phyloP scores from a whole-genome alignment of 2,329 filamentous ascomycete genomes.

The Hymenoscyphus scutula region DNA sequence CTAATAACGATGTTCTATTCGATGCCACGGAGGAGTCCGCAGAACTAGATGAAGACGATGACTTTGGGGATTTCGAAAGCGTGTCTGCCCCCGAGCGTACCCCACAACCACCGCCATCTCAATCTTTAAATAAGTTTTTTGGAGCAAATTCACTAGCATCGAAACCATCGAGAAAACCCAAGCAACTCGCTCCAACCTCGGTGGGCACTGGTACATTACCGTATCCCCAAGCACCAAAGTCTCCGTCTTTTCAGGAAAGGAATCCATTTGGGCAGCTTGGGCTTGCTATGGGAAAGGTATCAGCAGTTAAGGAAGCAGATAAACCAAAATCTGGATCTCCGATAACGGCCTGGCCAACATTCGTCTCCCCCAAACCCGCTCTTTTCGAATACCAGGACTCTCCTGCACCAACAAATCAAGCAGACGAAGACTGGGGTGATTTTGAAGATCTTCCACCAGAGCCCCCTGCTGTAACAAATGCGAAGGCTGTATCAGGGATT shows the following conservation, averaged over 20 bases:
- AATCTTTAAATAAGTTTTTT: conserved; percentile 35
- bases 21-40: conserved; percentile 39
- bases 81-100: conserved; percentile 38
- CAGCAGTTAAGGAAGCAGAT: conserved; percentile 35
- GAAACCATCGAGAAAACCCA: conserved; percentile 34
- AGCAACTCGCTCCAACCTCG: conserved; percentile 38
- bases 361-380: conserved; percentile 24
- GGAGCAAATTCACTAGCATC: conserved; percentile 33
- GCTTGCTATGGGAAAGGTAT: conserved; percentile 43
- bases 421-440: conserved; percentile 53
- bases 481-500: conserved; percentile 20
- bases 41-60: conserved; percentile 52
- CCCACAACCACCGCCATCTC: conserved; percentile 26
- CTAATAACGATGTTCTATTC: conserved; percentile 33
- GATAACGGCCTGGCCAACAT: conserved; percentile 34
- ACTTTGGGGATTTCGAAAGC: conserved; percentile 67
- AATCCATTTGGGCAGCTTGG: conserved; percentile 50
- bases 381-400: conserved; percentile 30
- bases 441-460: conserved; percentile 44
- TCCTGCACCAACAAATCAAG: conserved; percentile 31
- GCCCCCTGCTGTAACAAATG: conserved; percentile 20
- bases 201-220: conserved; percentile 32
- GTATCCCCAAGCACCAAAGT: conserved; percentile 50
- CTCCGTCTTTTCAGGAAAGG: conserved; percentile 52
- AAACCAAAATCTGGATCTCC: conserved; percentile 36